Evolutionary conservation across 2,329 filamentous ascomycete genomes (phyloP).

Genomic region (Thermochaetoides dissita): DNA sequence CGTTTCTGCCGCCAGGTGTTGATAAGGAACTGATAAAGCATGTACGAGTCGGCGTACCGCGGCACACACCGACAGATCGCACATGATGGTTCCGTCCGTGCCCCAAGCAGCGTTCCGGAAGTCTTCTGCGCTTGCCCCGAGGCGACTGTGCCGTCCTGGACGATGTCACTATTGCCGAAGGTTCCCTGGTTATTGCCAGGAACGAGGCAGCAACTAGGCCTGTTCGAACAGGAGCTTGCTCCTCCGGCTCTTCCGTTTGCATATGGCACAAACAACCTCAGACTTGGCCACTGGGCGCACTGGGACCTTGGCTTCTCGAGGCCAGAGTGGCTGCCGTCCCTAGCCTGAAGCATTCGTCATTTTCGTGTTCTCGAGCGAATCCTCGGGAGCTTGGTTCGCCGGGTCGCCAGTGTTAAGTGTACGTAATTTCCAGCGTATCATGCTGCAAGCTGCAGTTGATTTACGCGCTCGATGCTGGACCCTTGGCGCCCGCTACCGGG

Average conservation of each 20-base stretch:
- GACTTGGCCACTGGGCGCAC: no score
- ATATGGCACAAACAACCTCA: no score
- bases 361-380: conserved; percentile 1
- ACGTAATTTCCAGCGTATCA: no score
- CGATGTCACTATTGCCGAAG: neutral
- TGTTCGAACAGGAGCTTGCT: conserved; percentile 3
- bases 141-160: neutral
- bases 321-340: neutral
- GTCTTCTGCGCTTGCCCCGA: conserved; percentile 3
- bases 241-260: conserved; percentile 20
- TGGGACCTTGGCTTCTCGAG: neutral
- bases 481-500: conserved; percentile 8
- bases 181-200: no score
- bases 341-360: conserved; percentile 5
- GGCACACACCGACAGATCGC: conserved; percentile 1
- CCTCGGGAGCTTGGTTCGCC: neutral
- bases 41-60: neutral
- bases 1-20: neutral
- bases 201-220: no score
- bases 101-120: conserved; percentile 2
- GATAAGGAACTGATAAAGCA: conserved; percentile 3
- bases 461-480: neutral
- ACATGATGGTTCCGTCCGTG: conserved; percentile 1
- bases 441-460: no score
- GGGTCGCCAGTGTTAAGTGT: neutral